These are phyloP conservation scores for Sarocladium brachiariae DNA, from an alignment of 2,329 filamentous ascomycete genomes.

Conservation along the genomic window DNA sequence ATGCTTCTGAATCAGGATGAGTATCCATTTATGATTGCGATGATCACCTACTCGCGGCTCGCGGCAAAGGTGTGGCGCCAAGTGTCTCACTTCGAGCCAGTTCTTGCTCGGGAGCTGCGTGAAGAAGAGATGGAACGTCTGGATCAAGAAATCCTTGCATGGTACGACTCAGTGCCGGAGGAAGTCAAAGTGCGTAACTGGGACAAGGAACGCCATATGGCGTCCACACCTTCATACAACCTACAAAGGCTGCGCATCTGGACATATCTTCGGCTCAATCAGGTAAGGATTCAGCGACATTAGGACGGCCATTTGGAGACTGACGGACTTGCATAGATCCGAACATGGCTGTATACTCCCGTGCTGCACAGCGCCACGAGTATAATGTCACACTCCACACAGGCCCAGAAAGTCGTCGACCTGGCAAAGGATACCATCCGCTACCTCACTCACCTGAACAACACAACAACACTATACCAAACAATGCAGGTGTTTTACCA, in stretches of 20 bases:
- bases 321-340: slow-evolving; percentile 42
- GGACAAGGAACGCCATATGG: slow-evolving; percentile 44
- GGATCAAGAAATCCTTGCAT: slow-evolving; percentile 77
- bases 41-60: slow-evolving; percentile 79
- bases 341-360: slow-evolving; percentile 81
- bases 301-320: neutral
- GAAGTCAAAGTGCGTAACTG: slow-evolving; percentile 54
- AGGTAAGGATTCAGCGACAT: slow-evolving; percentile 37
- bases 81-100: slow-evolving; percentile 60
- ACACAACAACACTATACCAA: slow-evolving; percentile 64
- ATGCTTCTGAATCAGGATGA: slow-evolving; percentile 33
- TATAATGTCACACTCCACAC: slow-evolving; percentile 67
- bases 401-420: slow-evolving; percentile 68
- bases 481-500: slow-evolving; percentile 72
- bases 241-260: slow-evolving; percentile 71
- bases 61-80: slow-evolving; percentile 83
- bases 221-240: slow-evolving; percentile 53
- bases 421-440: slow-evolving; percentile 72
- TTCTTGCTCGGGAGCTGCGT: slow-evolving; percentile 56
- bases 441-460: slow-evolving; percentile 64
- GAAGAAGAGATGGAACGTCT: slow-evolving; percentile 72
- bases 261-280: slow-evolving; percentile 80
- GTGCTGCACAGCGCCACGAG: slow-evolving; percentile 78
- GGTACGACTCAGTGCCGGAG: slow-evolving; percentile 71
- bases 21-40: slow-evolving; percentile 68